Conservation (phyloP, 1,284 basidiomycete species). For the Laetiporus sulphureus region DNA sequence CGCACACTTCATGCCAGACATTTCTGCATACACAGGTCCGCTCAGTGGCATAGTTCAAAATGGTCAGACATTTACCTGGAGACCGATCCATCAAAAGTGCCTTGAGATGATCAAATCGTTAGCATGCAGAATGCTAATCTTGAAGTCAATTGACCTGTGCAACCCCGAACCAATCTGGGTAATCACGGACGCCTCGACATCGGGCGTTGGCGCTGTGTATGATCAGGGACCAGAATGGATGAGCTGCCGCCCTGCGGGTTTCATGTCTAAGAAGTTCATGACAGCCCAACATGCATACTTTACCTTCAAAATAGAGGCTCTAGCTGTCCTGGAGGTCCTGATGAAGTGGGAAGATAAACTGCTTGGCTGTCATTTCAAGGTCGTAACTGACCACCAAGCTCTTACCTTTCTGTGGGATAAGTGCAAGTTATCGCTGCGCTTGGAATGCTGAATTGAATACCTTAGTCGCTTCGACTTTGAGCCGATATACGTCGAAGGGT, state of each 20-base stretch:
- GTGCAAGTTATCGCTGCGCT: slow-evolving; percentile 14
- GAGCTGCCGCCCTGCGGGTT: slow-evolving; percentile 30
- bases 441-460: slow-evolving; percentile 30
- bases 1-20: slow-evolving; percentile 23
- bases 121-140: slow-evolving; percentile 23
- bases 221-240: slow-evolving; percentile 32
- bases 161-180: slow-evolving; percentile 32
- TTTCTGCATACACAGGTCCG: slow-evolving; percentile 25
- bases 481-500: slow-evolving; percentile 27
- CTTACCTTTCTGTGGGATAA: slow-evolving; percentile 29
- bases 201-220: slow-evolving; percentile 32
- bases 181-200: slow-evolving; percentile 33
- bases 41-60: slow-evolving; percentile 12
- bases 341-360: slow-evolving; percentile 33
- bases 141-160: slow-evolving; percentile 27
- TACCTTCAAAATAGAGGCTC: slow-evolving; percentile 30
- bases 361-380: slow-evolving; percentile 19
- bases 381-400: slow-evolving; percentile 33
- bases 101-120: slow-evolving; percentile 30
- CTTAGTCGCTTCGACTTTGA: slow-evolving; percentile 27
- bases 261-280: slow-evolving; percentile 35
- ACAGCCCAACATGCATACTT: slow-evolving; percentile 31
- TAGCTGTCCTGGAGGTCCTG: slow-evolving; percentile 32
- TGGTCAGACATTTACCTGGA: slow-evolving; percentile 15
- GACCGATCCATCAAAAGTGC: too few relatives aligned